phyloP scores from a whole-genome alignment of 371 early-diverging fungal species.

The Mucor plumbeus region DNA sequence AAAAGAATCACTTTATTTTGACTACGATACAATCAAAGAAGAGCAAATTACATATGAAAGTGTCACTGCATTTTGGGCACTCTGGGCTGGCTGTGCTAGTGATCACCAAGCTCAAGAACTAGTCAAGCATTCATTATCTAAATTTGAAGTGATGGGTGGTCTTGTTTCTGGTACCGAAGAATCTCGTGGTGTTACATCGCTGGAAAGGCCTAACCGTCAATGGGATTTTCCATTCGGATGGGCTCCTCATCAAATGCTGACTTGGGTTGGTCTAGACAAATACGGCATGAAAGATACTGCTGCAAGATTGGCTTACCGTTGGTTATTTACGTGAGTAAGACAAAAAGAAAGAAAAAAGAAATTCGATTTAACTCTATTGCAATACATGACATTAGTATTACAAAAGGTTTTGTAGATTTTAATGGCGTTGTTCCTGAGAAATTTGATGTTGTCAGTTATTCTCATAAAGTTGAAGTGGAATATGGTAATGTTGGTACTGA shows the following conservation, averaged over 20 bases:
- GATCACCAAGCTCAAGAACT: constrained; percentile 68
- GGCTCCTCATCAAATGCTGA: constrained; percentile 98
- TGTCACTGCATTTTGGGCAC: constrained; percentile 75
- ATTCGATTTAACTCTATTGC: neutral
- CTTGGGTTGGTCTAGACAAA: constrained; percentile 89
- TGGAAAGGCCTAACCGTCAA: constrained; percentile 92
- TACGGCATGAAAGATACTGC: constrained; percentile 86
- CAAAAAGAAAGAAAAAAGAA: too few relatives aligned
- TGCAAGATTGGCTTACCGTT: constrained; percentile 87
- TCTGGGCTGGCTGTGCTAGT: constrained; percentile 77
- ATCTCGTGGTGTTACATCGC: constrained; percentile 76
- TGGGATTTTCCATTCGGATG: constrained; percentile 98
- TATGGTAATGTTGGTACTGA: constrained; percentile 96
- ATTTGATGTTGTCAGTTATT: constrained; percentile 91
- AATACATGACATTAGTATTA: constrained; percentile 58
- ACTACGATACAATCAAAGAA: constrained; percentile 65
- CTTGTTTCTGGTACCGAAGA: constrained; percentile 89
- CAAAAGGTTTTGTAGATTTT: constrained; percentile 94
- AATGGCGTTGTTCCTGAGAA: constrained; percentile 98
- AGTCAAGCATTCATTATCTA: constrained; percentile 55
- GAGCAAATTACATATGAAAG: constrained; percentile 69
- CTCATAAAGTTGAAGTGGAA: constrained; percentile 93
- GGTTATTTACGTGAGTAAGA: constrained; percentile 84
- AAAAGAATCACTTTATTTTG: constrained; percentile 60
- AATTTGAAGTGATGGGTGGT: constrained; percentile 90